Base-by-base conservation (phyloP, 805 yeast genomes). In the Saccharomycodes ludwigii region DNA sequence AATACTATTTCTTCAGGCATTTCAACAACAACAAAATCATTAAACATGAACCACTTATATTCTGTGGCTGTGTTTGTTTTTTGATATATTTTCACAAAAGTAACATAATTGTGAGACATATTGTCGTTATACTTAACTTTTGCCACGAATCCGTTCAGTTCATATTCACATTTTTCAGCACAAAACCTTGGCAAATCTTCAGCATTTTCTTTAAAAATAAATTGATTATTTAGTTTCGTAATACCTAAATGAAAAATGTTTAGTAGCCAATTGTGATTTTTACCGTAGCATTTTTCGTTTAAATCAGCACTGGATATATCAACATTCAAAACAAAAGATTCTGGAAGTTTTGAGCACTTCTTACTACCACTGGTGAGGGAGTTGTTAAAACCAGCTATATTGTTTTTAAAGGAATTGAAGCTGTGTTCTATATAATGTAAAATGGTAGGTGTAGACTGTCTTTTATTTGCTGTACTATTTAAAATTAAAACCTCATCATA, bases 1-100 rank as follows among this genome's bases (percentile, higher is more conserved):
- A 85, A 63, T 0, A 81, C 96, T 43, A 91, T 96, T 10, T 66
- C 68, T 42, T 77, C 82, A 1, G 76, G 65, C 1, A 91, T 65
- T 16, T 73, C 76, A 43, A 73, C 69, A 11, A 86, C 97, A 40
- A 91, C 59, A 54, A 88, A 91, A 53, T 91, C 97, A 49, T 91
- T 91, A 52, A 91, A 84, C 48, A 91, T 52, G 46, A 66, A 73
- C 98, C 98, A 91, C 19, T 51, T 51, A 31, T 53, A 56, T 4
- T 29, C 35, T 17, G 31, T 30, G n/a, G 27, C 31, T 9, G 33
- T 36, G 2, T 48, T 46, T 7, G 45, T 40, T 7, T 41, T 22
- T 29, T 65, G 65, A 11, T 54, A 59, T 4, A 72, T 56, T 38
- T 66, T 65, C 2, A 69, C 64, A 41, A 68, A 69, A 1, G 85